phyloP scores from a whole-genome alignment of 805 yeast genomes.

The Sporopachydermia lactativora region DNA sequence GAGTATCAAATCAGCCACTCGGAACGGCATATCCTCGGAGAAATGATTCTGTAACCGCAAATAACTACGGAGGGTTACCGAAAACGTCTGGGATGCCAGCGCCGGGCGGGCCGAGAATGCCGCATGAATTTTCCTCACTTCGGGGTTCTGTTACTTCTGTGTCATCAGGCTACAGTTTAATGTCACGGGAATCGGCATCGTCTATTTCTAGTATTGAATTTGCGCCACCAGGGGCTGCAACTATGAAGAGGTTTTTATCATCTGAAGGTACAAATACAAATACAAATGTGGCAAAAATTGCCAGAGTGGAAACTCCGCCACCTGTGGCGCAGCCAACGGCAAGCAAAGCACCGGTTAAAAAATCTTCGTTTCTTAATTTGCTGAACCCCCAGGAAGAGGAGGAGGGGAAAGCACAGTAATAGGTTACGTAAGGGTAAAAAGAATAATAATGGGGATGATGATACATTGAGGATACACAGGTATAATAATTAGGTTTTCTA shows the following conservation, averaged over 20 bases:
- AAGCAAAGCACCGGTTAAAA: not conserved
- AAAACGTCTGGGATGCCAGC: no score
- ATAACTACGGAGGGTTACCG: no score
- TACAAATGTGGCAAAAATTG: not conserved
- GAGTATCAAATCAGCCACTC: no score
- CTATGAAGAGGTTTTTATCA: not conserved
- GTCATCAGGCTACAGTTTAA: not conserved
- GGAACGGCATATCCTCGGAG: no score
- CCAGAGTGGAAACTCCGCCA: not conserved
- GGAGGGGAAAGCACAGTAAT: no score
- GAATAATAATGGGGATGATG: no score
- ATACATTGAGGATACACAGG: no score
- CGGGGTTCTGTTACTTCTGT: not conserved
- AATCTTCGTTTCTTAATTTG: conserved; percentile 1
- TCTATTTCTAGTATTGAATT: not conserved
- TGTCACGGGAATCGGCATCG: conserved; percentile 1
- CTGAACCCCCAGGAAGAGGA: not conserved
- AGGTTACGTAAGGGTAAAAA: no score
- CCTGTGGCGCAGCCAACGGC: not conserved
- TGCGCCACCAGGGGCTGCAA: not conserved
- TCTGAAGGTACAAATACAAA: not conserved
- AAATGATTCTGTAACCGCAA: not conserved
- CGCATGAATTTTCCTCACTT: not conserved
- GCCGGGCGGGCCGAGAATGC: no score
- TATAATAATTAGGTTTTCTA: no score